These are phyloP conservation scores for Thelonectria rubi DNA, from an alignment of 2,329 filamentous ascomycete species.

Conservation along the genomic window DNA sequence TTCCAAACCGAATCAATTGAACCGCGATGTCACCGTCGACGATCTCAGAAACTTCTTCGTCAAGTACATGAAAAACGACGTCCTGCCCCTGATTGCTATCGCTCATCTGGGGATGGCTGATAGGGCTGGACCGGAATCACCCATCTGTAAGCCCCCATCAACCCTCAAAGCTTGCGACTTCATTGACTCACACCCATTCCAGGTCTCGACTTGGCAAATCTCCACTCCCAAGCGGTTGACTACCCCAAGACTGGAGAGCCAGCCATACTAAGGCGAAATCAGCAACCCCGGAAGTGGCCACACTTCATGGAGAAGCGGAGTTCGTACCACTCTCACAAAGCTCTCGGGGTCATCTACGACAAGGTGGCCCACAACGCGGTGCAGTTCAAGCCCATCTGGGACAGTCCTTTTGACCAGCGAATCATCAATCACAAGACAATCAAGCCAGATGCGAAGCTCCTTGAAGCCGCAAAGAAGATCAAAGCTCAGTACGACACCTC, in stretches of 20 bases:
- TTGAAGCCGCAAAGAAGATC: constrained; percentile 69
- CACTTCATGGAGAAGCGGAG: constrained; percentile 85
- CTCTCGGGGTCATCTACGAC: constrained; percentile 86
- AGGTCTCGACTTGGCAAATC: constrained; percentile 74
- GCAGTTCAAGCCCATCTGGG: constrained; percentile 77
- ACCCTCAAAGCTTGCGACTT: background rate
- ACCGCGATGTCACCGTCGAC: constrained; percentile 71
- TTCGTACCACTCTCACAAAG: constrained; percentile 72
- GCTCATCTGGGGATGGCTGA: constrained; percentile 86
- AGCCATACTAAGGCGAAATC: constrained; percentile 69
- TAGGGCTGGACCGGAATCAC: constrained; percentile 69
- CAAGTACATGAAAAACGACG: constrained; percentile 90
- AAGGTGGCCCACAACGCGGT: constrained; percentile 65
- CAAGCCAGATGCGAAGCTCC: constrained; percentile 59
- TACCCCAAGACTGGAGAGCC: constrained; percentile 90
- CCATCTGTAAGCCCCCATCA: constrained; percentile 65
- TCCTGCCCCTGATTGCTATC: constrained; percentile 79
- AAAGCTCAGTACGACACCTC: constrained; percentile 82
- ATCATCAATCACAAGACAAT: constrained; percentile 69
- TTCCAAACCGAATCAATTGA: constrained; percentile 62
- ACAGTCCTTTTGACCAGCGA: constrained; percentile 76
- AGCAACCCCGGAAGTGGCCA: constrained; percentile 74
- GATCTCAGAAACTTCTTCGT: constrained; percentile 90
- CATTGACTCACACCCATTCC: background rate
- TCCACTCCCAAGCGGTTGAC: constrained; percentile 94